Evolutionary conservation across 2,329 filamentous ascomycete genomes (phyloP), one percentile per base, ranked within the genome.

Genomic region (Botryotinia narcissicola): DNA sequence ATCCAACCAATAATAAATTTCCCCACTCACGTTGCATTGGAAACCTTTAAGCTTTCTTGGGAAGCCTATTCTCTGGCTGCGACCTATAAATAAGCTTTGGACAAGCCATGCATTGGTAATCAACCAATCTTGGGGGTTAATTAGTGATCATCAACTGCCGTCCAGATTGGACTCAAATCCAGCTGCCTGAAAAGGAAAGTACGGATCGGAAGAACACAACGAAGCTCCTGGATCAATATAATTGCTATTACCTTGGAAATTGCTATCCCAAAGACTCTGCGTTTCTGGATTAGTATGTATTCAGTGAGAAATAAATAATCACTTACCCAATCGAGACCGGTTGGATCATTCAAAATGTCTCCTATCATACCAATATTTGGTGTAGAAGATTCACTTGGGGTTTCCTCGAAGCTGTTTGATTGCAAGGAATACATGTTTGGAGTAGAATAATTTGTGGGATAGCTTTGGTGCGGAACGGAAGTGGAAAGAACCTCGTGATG

Each of bases 181-280:
- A 68, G 51, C 54, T 57, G 29, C 71, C 37, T 68, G 62, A 72
- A 72, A 60, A 48, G 61, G 71, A 44, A 72, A 54, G 62, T 67
- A 42, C 35, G 35, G 22, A 42, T 72, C 37, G 37, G 60, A 54
- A 67, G 70, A 35, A 48, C 12, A 67, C 10, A 62, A 10, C 40
- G 54, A 44, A 46, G 59, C 37, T 18, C 40, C 62, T 16, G 62
- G 6, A 59, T 72, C 40, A 48, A 71, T 29, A 37, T 32, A 68
- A 32, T 37, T 48, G 42, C 51, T 61, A 32, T 10, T 42, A 25
- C 68, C 62, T 64, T 73, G 70, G 32, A 69, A 71, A 32, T 63
- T 57, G 35, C 42, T 73, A 51, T 73, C 72, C 72, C 72, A 73
- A 22, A 73, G 66, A 60, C 54, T 57, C 72, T 73, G 40, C 46